These are phyloP conservation scores for Xylaria sp. DNA, from an alignment of 2,329 filamentous ascomycete species.

Conservation along the genomic window DNA sequence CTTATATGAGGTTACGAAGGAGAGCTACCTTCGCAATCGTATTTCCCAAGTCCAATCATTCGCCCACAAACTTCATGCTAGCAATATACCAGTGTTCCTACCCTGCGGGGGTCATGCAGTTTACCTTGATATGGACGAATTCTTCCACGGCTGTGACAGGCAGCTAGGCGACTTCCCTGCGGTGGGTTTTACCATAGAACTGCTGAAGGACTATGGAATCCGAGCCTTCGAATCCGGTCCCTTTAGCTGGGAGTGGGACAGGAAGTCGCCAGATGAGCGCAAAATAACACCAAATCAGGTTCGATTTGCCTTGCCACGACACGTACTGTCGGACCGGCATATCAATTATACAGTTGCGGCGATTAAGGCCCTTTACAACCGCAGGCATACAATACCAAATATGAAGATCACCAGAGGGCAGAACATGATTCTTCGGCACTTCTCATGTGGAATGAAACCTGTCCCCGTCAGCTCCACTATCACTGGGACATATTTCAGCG, in stretches of 20 bases:
- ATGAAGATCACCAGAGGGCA: constrained; percentile 28
- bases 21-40: constrained; percentile 25
- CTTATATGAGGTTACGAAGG: constrained; percentile 29
- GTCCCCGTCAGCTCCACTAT: constrained; percentile 8
- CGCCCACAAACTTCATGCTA: constrained; percentile 23
- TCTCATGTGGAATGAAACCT: constrained; percentile 26
- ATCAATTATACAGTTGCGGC: constrained; percentile 31
- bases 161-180: constrained; percentile 23
- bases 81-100: constrained; percentile 17
- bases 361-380: constrained; percentile 24
- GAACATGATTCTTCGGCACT: constrained; percentile 31
- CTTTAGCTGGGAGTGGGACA: constrained; percentile 33
- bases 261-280: constrained; percentile 21
- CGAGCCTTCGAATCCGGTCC: constrained; percentile 26
- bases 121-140: constrained; percentile 32
- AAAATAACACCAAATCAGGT: constrained; percentile 28
- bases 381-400: constrained; percentile 29
- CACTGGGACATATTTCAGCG: constrained; percentile 15
- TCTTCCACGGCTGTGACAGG: constrained; percentile 31
- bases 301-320: constrained; percentile 30
- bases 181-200: constrained; percentile 29
- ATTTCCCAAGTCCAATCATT: constrained; percentile 27
- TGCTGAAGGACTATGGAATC: constrained; percentile 29
- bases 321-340: constrained; percentile 30
- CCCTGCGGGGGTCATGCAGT: constrained; percentile 31